phyloP scores from a whole-genome alignment of 768 basidiomycete genomes.

The Agrocybe praecox region DNA sequence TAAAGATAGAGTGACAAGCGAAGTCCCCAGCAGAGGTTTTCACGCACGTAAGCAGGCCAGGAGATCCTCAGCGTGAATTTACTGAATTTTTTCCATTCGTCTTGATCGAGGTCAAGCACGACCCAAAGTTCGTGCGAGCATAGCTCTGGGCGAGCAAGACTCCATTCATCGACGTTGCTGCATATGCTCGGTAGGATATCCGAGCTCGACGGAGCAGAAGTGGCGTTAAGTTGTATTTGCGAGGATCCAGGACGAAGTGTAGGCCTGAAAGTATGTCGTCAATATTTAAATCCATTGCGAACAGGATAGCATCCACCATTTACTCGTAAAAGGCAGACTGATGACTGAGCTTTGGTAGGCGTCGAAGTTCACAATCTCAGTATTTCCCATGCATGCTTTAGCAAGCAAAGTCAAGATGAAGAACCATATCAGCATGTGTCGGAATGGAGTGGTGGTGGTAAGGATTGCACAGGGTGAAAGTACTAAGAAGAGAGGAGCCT shows the following conservation, averaged over 20 bases:
- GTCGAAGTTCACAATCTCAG: constrained; percentile 66
- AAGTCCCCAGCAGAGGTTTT: neutral
- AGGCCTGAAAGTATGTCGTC: constrained; percentile 37
- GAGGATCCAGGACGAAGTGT: constrained; percentile 31
- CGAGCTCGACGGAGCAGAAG: constrained; percentile 43
- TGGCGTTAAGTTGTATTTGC: constrained; percentile 38
- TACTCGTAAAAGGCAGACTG: constrained; percentile 17
- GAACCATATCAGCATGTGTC: neutral
- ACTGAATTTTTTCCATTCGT: constrained; percentile 39
- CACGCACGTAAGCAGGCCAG: constrained; percentile 58
- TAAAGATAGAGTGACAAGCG: neutral
- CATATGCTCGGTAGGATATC: constrained; percentile 10
- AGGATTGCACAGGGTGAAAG: neutral
- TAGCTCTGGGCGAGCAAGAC: constrained; percentile 7
- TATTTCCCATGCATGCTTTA: constrained; percentile 38
- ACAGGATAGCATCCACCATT: constrained; percentile 27
- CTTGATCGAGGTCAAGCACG: constrained; percentile 43
- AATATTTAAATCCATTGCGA: neutral
- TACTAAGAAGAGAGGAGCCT: neutral
- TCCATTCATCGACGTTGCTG: constrained; percentile 25
- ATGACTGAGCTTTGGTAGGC: constrained; percentile 27
- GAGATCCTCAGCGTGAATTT: constrained; percentile 56
- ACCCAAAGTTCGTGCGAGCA: constrained; percentile 53
- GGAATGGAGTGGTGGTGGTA: neutral
- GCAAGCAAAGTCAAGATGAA: neutral